Conservation (phyloP, 2,329 filamentous ascomycete genomes). For the Penicillium sp. region DNA sequence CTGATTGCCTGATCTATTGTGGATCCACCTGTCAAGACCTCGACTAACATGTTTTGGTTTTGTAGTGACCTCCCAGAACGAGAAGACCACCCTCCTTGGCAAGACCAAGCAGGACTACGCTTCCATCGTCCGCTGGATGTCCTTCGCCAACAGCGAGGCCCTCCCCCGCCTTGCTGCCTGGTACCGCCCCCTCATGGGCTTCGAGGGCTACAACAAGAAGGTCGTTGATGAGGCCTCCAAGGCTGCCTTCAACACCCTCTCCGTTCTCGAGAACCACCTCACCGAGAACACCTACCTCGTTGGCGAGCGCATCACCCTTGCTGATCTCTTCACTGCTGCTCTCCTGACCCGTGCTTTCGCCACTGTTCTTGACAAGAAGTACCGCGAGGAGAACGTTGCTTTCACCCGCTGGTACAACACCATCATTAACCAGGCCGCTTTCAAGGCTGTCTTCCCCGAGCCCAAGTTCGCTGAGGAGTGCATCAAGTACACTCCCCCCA, state of each 20-base stretch:
- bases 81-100: conserved; percentile 98
- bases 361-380: conserved; percentile 90
- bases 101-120: conserved; percentile 99
- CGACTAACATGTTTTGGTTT: conserved; percentile 27
- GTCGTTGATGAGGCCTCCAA: conserved; percentile 77
- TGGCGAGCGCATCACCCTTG: conserved; percentile 94
- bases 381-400: conserved; percentile 79
- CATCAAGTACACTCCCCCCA: conserved; percentile 71
- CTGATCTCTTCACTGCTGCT: conserved; percentile 81
- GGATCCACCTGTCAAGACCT: conserved; percentile 10
- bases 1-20: conserved; percentile 14
- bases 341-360: conserved; percentile 86
- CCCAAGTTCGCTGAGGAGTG: conserved; percentile 79
- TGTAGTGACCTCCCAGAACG: conserved; percentile 95
- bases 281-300: conserved; percentile 94
- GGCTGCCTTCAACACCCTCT: conserved; percentile 65
- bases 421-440: conserved; percentile 88
- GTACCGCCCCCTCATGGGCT: conserved; percentile 83
- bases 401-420: conserved; percentile 93
- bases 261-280: conserved; percentile 82
- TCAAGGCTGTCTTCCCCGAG: conserved; percentile 74
- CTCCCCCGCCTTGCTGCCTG: conserved; percentile 71
- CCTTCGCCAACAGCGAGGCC: conserved; percentile 89
- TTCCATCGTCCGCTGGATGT: conserved; percentile 97
- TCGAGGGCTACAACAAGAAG: conserved; percentile 96